Evolutionary conservation across 164 flowering plant species (phyloP).

Genomic region (Magnolia officinalis): DNA sequence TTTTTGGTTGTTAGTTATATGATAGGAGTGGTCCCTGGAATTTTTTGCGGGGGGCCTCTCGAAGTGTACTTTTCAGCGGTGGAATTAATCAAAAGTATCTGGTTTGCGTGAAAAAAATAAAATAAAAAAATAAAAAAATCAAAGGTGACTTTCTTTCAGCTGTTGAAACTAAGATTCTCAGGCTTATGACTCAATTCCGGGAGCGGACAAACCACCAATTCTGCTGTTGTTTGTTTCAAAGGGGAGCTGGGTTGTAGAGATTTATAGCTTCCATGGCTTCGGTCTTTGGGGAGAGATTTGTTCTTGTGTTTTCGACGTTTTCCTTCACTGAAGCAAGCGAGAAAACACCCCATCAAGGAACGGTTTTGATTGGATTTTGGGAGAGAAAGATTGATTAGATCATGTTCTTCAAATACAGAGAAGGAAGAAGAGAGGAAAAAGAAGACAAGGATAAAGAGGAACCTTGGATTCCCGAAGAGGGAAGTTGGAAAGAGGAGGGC

Average conservation of each 20-base stretch:
- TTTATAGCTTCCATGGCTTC: constrained; percentile 31
- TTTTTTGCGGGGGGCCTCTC: too few species aligned
- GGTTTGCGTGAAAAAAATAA: too few species aligned
- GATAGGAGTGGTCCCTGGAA: too few species aligned
- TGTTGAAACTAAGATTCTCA: constrained; percentile 27
- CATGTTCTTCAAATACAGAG: background rate
- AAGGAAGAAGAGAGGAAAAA: background rate
- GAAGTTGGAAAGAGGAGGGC: constrained; percentile 22
- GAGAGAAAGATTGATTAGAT: background rate
- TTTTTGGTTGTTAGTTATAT: too few species aligned
- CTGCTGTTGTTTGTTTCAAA: constrained; percentile 19
- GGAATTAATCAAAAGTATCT: too few species aligned
- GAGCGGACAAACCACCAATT: constrained; percentile 12
- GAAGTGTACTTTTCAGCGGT: too few species aligned
- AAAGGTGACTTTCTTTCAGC: constrained; percentile 44
- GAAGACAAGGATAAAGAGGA: constrained; percentile 3
- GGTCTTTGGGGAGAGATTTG: constrained; percentile 20
- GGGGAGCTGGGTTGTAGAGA: constrained; percentile 33
- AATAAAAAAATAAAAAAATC: too few species aligned
- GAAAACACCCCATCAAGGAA: constrained; percentile 62
- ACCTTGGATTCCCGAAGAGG: constrained; percentile 25
- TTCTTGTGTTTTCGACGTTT: constrained; percentile 31
- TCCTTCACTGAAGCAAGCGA: constrained; percentile 44
- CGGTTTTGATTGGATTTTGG: background rate
- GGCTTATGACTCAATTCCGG: constrained; percentile 25